Base-by-base conservation (phyloP, 2,329 filamentous ascomycete species). In the Stromatinia cepivora region DNA sequence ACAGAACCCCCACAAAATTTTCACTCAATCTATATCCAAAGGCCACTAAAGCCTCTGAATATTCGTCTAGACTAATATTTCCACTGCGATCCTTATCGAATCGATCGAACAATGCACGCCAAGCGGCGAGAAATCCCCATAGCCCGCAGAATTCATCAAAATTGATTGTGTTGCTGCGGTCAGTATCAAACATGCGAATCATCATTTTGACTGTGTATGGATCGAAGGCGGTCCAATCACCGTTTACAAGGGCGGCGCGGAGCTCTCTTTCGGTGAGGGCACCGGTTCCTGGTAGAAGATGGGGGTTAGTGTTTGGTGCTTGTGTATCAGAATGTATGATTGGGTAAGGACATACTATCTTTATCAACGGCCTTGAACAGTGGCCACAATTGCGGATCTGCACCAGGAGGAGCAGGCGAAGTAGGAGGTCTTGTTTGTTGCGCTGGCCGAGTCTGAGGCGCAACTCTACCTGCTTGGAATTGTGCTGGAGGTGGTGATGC, bases 131-230 rank as follows among this genome's bases (percentile, higher is more conserved):
- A 81, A 98, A 99, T 25, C 92, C 92, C 95, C 95, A 99, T 31
- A 99, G 85, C 25, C 93, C 94, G 78, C 94, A 96, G 80, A 99
- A 99, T 81, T 98, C 95, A 73, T 95, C 90, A 80, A 97, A 98
- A 71, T 91, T 93, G 79, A 99, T 96, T 20, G 91, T 92, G 65
- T 94, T 93, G 72, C 87, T 91, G 75, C 92, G 90, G 81, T 97
- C 92, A 70, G 91, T 92, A 82, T 98, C 94, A 81, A 99, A 99
- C 95, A 99, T 98, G 78, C 94, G 91, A 75, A 99, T 97, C 94
- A 99, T 97, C 92, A 98, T 97, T 77, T 91, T 91, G 73, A 98
- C 94, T 1, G 95, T 99, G 76, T 97, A 92, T 6, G 89, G 86
- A 80, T 99, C 94, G 79, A 99, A 99, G 6, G 93, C 88, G 1